Evolutionary conservation across 2,329 filamentous ascomycete species (phyloP), one percentile per base, ranked within the genome.

Genomic region (Exophiala mesophila): DNA sequence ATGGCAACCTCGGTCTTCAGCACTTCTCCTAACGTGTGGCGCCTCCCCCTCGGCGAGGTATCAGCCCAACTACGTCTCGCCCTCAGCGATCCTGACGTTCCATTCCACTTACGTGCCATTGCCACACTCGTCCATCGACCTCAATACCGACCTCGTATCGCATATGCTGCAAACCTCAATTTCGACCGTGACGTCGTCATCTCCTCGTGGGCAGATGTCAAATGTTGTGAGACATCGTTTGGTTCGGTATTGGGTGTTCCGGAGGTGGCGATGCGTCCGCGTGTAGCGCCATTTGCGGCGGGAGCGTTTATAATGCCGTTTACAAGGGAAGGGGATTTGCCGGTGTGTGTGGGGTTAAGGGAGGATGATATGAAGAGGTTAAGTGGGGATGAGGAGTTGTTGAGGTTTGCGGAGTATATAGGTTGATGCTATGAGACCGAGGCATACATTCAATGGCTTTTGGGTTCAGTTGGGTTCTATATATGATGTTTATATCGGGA

Each of bases 191-290:
- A 77, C 28, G 57, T 78, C 3, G 69, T 72, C 63, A 46, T 79
- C 4, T 77, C 71, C 44, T 78, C 74, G 1, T 80, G 74, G 76
- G 65, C 67, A 1, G 71, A 72, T 38, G 55, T 73, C 2, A 57
- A 66, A 3, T 62, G 59, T 12, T 72, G 71, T 47, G 57, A 64
- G 0, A 57, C 70, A 4, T 70, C 76, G 32, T 78, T 79, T 41
- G 61, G 62, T 0, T 49, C 68, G 2, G 67, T 65, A 0, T 49
- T 78, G 2, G 74, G 74, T 0, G 60, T 50, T 13, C 70, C 74
- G 0, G 65, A 66, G 41, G 63, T 61, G 0, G 73, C 77, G 16
- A 58, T 73, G 0, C 59, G 74, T 35, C 75, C 74, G 3, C 44
- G 53, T 1, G 75, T 77, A 42, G 53, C 55, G 0, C 63, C 68